Conservation (phyloP, 2,329 filamentous ascomycete species). For the Talaromyces sp. region DNA sequence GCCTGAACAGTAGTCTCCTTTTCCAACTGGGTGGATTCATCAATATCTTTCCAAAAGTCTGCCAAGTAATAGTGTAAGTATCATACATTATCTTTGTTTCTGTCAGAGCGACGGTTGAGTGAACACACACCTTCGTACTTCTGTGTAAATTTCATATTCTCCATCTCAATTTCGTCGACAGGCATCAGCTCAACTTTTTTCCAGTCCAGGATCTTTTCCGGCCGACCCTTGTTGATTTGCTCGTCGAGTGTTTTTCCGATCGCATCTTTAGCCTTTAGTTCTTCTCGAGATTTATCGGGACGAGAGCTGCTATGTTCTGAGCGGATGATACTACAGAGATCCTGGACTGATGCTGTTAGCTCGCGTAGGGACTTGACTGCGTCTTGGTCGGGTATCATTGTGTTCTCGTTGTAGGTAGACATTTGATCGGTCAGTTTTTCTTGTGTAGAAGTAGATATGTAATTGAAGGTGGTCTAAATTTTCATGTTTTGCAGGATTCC, state of each 20-base stretch:
- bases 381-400: conserved; percentile 6
- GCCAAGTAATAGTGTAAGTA: no score
- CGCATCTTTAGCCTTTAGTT: neutral
- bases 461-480: no score
- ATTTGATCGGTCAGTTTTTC: neutral
- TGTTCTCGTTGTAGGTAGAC: neutral
- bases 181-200: neutral
- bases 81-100: no score
- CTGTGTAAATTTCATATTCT: neutral
- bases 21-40: conserved; percentile 6
- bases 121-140: conserved; percentile 5
- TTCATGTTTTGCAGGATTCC: no score
- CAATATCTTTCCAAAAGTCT: conserved; percentile 8
- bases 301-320: neutral
- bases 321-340: neutral
- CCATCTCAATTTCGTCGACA: neutral
- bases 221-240: neutral
- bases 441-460: neutral
- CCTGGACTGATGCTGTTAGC: conserved; percentile 2
- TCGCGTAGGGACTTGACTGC: conserved; percentile 2
- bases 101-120: no score
- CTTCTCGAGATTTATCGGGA: neutral
- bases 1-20: neutral
- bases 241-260: neutral
- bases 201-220: conserved; percentile 3